Conservation (phyloP, 2,329 filamentous ascomycete genomes). For the Phyllosticta citriasiana region DNA sequence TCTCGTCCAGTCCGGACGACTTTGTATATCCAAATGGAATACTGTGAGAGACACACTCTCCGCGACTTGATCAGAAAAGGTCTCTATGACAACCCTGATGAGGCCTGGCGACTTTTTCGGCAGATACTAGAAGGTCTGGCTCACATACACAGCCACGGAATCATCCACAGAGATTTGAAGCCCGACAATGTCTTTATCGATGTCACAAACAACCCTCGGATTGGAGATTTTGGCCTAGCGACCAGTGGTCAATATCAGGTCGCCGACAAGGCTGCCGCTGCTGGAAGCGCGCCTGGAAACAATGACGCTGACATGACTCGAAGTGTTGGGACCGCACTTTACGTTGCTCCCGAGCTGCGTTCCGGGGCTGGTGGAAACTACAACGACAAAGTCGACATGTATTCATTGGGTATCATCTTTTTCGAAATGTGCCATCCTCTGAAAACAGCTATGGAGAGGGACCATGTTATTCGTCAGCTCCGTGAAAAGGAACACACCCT, state of each 20-base stretch:
- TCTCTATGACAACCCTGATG: constrained; percentile 61
- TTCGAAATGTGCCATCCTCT: constrained; percentile 83
- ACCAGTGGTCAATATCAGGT: constrained; percentile 71
- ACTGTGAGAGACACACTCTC: constrained; percentile 87
- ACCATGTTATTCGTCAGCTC: constrained; percentile 56
- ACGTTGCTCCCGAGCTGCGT: constrained; percentile 85
- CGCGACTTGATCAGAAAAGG: constrained; percentile 75
- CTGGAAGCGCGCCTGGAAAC: constrained; percentile 18
- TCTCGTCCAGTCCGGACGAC: constrained; percentile 53
- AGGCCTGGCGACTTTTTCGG: constrained; percentile 82
- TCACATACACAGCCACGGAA: constrained; percentile 82
- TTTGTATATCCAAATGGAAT: constrained; percentile 98
- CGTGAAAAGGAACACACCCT: constrained; percentile 58
- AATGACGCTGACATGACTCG: constrained; percentile 54
- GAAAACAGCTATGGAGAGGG: constrained; percentile 53
- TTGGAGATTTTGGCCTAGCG: constrained; percentile 91
- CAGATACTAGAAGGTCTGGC: constrained; percentile 83
- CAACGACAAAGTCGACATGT: constrained; percentile 97
- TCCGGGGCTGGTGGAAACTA: constrained; percentile 67
- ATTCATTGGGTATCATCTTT: constrained; percentile 92
- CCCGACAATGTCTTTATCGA: constrained; percentile 98
- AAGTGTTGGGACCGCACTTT: constrained; percentile 69
- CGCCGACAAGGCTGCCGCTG: constrained; percentile 39
- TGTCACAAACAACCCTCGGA: constrained; percentile 78
- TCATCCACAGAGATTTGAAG: constrained; percentile 93